These are phyloP conservation scores for Diplodia mutila DNA, from an alignment of 2,329 filamentous ascomycete genomes.

Conservation along the genomic window DNA sequence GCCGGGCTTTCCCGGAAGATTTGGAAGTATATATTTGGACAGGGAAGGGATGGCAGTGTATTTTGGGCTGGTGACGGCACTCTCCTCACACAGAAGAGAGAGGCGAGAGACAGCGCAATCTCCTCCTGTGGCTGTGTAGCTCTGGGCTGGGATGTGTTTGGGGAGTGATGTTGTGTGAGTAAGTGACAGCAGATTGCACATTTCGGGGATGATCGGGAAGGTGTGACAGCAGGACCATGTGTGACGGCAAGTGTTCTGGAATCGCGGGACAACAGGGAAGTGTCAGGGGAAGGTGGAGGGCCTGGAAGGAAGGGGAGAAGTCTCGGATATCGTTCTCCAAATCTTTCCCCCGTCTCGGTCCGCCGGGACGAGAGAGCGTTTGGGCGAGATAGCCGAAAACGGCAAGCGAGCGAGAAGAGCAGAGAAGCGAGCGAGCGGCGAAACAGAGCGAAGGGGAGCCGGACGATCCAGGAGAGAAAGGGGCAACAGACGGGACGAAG, in stretches of 20 bases:
- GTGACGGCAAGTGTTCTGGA: slow-evolving; percentile 18
- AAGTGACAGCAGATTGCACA: slow-evolving; percentile 18
- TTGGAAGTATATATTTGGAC: slow-evolving; percentile 9
- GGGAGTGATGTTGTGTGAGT: slow-evolving; percentile 12
- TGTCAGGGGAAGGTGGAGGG: background rate
- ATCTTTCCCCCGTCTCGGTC: background rate
- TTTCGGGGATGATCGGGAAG: slow-evolving; percentile 15
- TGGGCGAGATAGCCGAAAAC: slow-evolving; percentile 21
- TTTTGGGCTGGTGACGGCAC: slow-evolving; percentile 5
- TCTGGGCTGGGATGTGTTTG: background rate
- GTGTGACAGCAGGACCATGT: background rate
- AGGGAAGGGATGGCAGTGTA: background rate
- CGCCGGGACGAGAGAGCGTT: background rate
- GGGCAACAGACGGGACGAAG: background rate
- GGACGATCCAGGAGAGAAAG: slow-evolving; percentile 19
- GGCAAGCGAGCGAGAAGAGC: slow-evolving; percentile 21
- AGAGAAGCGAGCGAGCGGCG: slow-evolving; percentile 9
- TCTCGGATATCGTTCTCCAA: slow-evolving; percentile 16
- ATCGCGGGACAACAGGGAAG: background rate
- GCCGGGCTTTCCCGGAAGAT: background rate
- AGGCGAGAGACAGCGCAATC: slow-evolving; percentile 14
- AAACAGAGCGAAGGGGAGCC: slow-evolving; percentile 8
- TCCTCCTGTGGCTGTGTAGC: slow-evolving; percentile 22
- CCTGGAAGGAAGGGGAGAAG: slow-evolving; percentile 2
- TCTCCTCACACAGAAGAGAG: background rate